Percentiles rank a stretch among this genome's conserved stretches.
phyloP scores from a whole-genome alignment of 495 filamentous ascomycete genomes.

The Aspergillus funiculosus region DNA sequence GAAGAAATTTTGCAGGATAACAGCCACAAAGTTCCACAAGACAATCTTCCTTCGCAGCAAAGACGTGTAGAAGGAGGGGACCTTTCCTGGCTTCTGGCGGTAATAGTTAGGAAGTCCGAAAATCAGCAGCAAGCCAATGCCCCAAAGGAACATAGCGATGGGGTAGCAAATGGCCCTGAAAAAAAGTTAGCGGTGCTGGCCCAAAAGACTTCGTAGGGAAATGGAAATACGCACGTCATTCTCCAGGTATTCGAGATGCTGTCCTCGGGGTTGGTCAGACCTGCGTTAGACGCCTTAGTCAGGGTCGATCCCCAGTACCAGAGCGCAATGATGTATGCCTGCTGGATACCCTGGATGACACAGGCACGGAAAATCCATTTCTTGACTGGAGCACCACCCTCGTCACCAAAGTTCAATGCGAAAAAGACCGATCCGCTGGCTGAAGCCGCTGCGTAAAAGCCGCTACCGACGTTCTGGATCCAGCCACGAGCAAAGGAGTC shows the following conservation, averaged over 20 bases:
- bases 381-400: constrained; percentile 42
- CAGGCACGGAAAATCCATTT: constrained; percentile 48
- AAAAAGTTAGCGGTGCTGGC: constrained; percentile 4
- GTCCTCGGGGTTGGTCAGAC: constrained; percentile 23
- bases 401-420: constrained; percentile 46
- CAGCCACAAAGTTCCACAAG: constrained; percentile 43
- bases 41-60: constrained; percentile 43
- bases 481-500: constrained; percentile 40
- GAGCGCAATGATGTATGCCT: constrained; percentile 44
- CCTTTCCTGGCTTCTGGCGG: constrained; percentile 57
- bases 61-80: constrained; percentile 51
- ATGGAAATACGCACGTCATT: constrained; percentile 32
- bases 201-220: background rate
- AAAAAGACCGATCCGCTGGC: constrained; percentile 47
- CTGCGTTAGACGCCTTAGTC: constrained; percentile 29
- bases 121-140: constrained; percentile 34
- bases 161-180: constrained; percentile 37
- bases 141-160: constrained; percentile 37
- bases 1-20: constrained; percentile 46
- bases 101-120: constrained; percentile 46
- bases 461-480: constrained; percentile 45
- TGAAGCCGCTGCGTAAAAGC: constrained; percentile 41
- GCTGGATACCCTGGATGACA: constrained; percentile 45
- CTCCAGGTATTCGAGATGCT: constrained; percentile 39
- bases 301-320: constrained; percentile 49